A percentile compares a stretch with the other conserved stretches of the same genome.
Conservation (phyloP, 441 rosid species). For the Eruca vesicaria region DNA sequence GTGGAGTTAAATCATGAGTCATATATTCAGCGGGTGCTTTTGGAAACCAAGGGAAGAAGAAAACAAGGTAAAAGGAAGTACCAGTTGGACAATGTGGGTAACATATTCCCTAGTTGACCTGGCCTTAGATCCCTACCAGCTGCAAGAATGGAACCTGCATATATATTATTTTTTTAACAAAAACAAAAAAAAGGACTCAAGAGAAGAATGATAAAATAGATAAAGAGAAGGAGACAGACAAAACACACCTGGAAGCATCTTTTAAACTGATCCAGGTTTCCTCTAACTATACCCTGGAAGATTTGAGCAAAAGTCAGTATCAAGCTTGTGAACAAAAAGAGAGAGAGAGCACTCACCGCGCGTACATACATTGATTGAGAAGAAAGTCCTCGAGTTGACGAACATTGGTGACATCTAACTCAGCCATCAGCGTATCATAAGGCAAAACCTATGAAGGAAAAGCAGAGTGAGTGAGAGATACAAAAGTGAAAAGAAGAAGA, state of each 20-base stretch:
- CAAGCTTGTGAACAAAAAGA: background rate
- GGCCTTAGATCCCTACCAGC: slow-evolving; percentile 98
- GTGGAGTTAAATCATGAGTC: background rate
- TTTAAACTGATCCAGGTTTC: slow-evolving; percentile 93
- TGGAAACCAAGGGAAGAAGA: background rate
- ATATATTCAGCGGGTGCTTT: background rate
- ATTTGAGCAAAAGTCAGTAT: background rate
- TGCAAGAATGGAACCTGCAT: slow-evolving; percentile 89
- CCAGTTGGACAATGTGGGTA: slow-evolving; percentile 87
- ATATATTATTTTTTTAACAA: slow-evolving; percentile 15
- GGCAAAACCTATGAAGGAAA: slow-evolving; percentile 61
- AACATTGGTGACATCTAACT: slow-evolving; percentile 86
- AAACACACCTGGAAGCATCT: slow-evolving; percentile 89
- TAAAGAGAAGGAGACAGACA: background rate
- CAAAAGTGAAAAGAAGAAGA: background rate
- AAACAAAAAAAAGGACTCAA: background rate
- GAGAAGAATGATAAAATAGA: slow-evolving; percentile 22
- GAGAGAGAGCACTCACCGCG: slow-evolving; percentile 49
- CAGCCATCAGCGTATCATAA: slow-evolving; percentile 85
- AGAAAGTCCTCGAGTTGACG: slow-evolving; percentile 99
- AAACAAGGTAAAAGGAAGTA: slow-evolving; percentile 27
- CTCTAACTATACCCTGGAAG: slow-evolving; percentile 76
- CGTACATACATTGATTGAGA: slow-evolving; percentile 96
- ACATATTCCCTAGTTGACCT: slow-evolving; percentile 87
- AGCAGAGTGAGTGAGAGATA: slow-evolving; percentile 15